Percentiles rank a stretch among this genome's conserved stretches.
Conservation (phyloP, 805 yeast genomes). For the Teunomyces pallodes region DNA sequence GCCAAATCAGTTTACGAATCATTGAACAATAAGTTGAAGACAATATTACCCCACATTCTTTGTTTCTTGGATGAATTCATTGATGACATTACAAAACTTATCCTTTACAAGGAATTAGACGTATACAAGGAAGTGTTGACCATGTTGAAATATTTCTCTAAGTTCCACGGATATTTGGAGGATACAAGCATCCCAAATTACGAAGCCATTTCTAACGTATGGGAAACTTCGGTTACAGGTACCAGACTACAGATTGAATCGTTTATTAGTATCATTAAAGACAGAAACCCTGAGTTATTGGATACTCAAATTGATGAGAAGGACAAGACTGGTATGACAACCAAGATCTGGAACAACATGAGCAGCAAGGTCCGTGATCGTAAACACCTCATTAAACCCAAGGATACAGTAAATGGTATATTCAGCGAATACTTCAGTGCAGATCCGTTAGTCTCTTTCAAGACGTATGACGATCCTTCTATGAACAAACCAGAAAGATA, state of each 20-base stretch:
- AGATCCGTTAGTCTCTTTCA: slow-evolving; percentile 32
- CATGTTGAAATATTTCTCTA: slow-evolving; percentile 19
- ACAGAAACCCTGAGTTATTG: slow-evolving; percentile 35
- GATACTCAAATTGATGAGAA: slow-evolving; percentile 34
- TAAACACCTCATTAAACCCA: slow-evolving; percentile 24
- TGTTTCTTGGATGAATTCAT: slow-evolving; percentile 49
- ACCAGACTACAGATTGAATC: slow-evolving; percentile 39
- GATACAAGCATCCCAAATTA: slow-evolving; percentile 16
- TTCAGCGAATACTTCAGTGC: slow-evolving; percentile 28
- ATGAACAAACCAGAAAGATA: slow-evolving; percentile 26
- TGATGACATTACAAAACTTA: slow-evolving; percentile 37
- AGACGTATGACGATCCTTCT: slow-evolving; percentile 24
- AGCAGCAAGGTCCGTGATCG: slow-evolving; percentile 15
- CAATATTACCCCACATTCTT: slow-evolving; percentile 41
- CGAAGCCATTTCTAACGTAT: slow-evolving; percentile 34
- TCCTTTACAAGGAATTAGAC: slow-evolving; percentile 38
- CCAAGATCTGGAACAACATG: slow-evolving; percentile 29
- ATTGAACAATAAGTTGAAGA: slow-evolving; percentile 26
- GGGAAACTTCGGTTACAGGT: slow-evolving; percentile 37
- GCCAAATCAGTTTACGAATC: slow-evolving; percentile 29
- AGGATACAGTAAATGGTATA: slow-evolving; percentile 29
- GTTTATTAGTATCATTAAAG: slow-evolving; percentile 25
- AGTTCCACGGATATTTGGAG: slow-evolving; percentile 26
- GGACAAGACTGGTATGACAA: slow-evolving; percentile 21
- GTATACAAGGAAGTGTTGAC: slow-evolving; percentile 27